A percentile compares a stretch with the other conserved stretches of the same genome.
Evolutionary conservation across 495 filamentous ascomycete genomes (phyloP).

Genomic region (Hypoxylon rickii): DNA sequence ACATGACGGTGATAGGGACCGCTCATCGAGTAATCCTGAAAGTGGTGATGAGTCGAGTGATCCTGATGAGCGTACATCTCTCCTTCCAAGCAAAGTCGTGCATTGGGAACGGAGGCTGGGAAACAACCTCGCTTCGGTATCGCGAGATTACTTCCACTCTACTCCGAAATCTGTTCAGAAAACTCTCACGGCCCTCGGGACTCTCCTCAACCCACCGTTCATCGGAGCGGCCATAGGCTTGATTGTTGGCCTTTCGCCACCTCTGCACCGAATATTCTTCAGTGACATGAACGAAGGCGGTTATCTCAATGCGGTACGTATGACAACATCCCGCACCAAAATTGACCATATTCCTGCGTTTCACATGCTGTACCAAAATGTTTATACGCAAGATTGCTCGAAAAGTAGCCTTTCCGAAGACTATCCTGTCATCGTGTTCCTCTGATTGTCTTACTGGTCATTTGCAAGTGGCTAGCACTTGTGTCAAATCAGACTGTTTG

Average conservation of each 20-base stretch:
- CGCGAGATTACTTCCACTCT: constrained; percentile 9
- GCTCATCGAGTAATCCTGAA: too few relatives aligned
- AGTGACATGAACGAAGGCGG: constrained; percentile 65
- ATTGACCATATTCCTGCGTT: not conserved
- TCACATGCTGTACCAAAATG: not conserved
- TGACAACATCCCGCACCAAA: not conserved
- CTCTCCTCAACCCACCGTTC: constrained; percentile 67
- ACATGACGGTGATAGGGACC: not conserved
- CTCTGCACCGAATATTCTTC: constrained; percentile 71
- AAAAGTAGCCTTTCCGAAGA: too few relatives aligned
- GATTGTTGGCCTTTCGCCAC: constrained; percentile 64
- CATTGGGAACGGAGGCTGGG: constrained; percentile 16
- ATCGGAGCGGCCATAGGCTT: constrained; percentile 66
- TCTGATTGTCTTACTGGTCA: too few relatives aligned
- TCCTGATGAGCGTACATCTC: constrained; percentile 21
- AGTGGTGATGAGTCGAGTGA: constrained; percentile 1
- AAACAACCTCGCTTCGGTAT: not conserved
- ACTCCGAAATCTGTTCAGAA: constrained; percentile 10
- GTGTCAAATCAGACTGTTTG: too few relatives aligned
- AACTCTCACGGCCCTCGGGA: constrained; percentile 5
- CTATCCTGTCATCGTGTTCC: too few relatives aligned
- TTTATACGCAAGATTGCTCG: too few relatives aligned
- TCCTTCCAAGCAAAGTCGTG: constrained; percentile 14
- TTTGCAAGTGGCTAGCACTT: too few relatives aligned
- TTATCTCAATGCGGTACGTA: constrained; percentile 30